Percentiles rank a stretch among this genome's conserved stretches.
Conservation (phyloP, 306 rosid genomes). For the Begonia loranthoides region DNA sequence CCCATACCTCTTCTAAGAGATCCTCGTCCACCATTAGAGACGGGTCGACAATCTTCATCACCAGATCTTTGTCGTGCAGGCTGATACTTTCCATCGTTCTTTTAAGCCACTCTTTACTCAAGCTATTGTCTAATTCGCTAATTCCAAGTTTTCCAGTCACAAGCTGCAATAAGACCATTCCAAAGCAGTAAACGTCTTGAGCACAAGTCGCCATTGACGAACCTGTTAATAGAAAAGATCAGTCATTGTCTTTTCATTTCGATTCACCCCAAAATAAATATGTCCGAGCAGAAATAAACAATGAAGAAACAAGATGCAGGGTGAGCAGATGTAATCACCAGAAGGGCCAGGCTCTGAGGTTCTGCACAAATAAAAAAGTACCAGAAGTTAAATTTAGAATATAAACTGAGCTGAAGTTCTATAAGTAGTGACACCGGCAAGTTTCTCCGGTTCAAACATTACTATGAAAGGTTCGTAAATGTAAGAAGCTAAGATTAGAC, state of each 20-base stretch:
- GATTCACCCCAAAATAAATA: no score
- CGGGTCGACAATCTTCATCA: constrained; percentile 66
- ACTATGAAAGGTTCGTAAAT: no score
- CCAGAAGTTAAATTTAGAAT: no score
- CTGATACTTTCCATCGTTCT: constrained; percentile 43
- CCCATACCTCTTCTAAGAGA: constrained; percentile 90
- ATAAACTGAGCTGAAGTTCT: no score
- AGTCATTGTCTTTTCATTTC: no score
- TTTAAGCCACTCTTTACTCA: constrained; percentile 65
- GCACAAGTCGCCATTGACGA: constrained; percentile 40
- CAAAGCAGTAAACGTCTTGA: constrained; percentile 69
- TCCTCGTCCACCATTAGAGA: constrained; percentile 77
- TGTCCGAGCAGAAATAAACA: no score
- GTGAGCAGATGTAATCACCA: constrained; percentile 35
- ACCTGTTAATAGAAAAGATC: constrained; percentile 29
- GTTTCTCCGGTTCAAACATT: no score
- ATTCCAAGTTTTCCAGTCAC: constrained; percentile 73
- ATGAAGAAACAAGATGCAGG: neutral
- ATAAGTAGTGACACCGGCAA: no score
- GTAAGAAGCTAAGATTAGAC: no score
- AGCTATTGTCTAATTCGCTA: constrained; percentile 51
- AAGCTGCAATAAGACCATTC: constrained; percentile 77
- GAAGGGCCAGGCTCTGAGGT: constrained; percentile 36
- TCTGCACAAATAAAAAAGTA: constrained; percentile 29
- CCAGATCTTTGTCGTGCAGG: constrained; percentile 51